Evolutionary conservation across 805 yeast species (phyloP).

Genomic region (Candida khao-thaluensis): DNA sequence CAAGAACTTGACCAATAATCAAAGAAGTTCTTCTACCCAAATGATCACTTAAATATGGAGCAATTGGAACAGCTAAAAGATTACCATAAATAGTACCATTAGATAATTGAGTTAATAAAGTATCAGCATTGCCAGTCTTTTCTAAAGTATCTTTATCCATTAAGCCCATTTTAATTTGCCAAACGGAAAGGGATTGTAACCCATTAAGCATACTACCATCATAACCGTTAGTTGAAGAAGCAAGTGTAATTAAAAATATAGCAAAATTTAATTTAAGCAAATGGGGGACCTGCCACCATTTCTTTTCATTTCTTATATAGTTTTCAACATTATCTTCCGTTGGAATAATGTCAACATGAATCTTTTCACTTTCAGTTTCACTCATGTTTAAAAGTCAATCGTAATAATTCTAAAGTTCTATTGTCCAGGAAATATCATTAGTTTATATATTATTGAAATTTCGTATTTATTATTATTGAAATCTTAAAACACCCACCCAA

Average conservation of each 20-base stretch:
- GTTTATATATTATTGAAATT: constrained; percentile 1
- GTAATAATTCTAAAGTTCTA: neutral
- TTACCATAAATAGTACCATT: constrained; percentile 46
- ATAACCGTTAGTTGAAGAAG: constrained; percentile 49
- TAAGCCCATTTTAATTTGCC: constrained; percentile 38
- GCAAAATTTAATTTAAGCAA: constrained; percentile 36
- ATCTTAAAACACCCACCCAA: too few relatives aligned
- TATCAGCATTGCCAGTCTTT: constrained; percentile 35
- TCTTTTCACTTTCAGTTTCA: constrained; percentile 13
- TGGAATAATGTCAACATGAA: constrained; percentile 4
- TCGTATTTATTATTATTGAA: neutral
- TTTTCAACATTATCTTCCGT: constrained; percentile 16
- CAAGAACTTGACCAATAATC: constrained; percentile 24
- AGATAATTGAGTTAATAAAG: constrained; percentile 37
- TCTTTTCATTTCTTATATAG: constrained; percentile 19
- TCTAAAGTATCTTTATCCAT: constrained; percentile 10
- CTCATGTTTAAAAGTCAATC: constrained; percentile 8
- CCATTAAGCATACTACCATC: constrained; percentile 53
- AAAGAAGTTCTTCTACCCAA: constrained; percentile 39
- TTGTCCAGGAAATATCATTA: neutral
- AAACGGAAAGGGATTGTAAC: constrained; percentile 43
- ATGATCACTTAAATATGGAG: constrained; percentile 30
- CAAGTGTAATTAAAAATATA: constrained; percentile 41
- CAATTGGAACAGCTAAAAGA: constrained; percentile 27
- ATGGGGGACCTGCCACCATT: constrained; percentile 38